Conservation (phyloP, 1,284 basidiomycete species). For the Trametes hirsuta region DNA sequence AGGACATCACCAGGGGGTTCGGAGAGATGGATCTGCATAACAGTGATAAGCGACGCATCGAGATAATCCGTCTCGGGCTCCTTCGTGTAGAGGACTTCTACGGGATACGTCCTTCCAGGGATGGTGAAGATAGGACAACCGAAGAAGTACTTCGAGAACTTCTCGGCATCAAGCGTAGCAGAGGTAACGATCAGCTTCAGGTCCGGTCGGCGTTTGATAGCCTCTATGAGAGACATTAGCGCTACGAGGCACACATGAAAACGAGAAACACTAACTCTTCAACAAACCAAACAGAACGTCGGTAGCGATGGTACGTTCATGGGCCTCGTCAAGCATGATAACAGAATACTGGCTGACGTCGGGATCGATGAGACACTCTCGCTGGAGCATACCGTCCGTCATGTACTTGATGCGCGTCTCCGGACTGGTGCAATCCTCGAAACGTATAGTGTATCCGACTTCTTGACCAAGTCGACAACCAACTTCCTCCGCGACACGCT, state of each 20-base stretch:
- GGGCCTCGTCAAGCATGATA: slow-evolving; percentile 98
- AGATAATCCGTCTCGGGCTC: slow-evolving; percentile 99
- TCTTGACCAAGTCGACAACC: slow-evolving; percentile 96
- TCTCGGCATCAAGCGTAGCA: slow-evolving; percentile 98
- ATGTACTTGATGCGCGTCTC: slow-evolving; percentile 99
- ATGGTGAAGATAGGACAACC: slow-evolving; percentile 99
- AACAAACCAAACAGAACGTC: slow-evolving; percentile 97
- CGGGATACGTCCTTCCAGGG: slow-evolving; percentile 97
- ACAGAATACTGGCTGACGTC: slow-evolving; percentile 92
- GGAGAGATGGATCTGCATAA: slow-evolving; percentile 99
- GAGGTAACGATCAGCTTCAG: slow-evolving; percentile 98
- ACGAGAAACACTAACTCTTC: slow-evolving; percentile 72
- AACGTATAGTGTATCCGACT: slow-evolving; percentile 98
- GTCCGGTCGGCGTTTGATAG: slow-evolving; percentile 91
- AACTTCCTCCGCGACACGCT: slow-evolving; percentile 97
- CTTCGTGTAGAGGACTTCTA: slow-evolving; percentile 97
- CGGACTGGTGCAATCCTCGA: slow-evolving; percentile 97
- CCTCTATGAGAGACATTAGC: slow-evolving; percentile 62
- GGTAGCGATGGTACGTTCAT: slow-evolving; percentile 97
- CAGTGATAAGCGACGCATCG: slow-evolving; percentile 96
- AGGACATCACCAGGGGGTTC: slow-evolving; percentile 97
- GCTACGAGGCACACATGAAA: not conserved
- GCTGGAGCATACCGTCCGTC: slow-evolving; percentile 99
- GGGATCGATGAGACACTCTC: slow-evolving; percentile 96
- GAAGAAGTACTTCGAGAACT: slow-evolving; percentile 99